These are phyloP conservation scores for Camellia granthamiana DNA, from an alignment of 148 eudicot species.

Conservation along the genomic window DNA sequence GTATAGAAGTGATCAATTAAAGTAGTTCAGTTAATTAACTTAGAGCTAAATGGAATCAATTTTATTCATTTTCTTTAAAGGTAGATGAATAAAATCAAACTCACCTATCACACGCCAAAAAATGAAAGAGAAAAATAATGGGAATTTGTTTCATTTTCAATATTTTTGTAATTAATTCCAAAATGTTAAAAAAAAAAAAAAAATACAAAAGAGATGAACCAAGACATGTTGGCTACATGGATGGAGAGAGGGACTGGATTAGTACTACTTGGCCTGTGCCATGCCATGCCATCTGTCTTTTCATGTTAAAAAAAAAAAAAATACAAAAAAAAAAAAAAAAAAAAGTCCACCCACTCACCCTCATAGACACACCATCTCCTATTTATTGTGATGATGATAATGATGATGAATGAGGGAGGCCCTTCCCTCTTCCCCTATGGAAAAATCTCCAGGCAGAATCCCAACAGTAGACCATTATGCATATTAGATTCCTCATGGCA, in stretches of 20 bases:
- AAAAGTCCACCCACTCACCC: background rate
- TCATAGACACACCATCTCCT: background rate
- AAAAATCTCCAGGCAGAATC: constrained; percentile 28
- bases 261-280: background rate
- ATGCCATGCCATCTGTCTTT: background rate
- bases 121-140: background rate
- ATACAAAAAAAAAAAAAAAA: background rate
- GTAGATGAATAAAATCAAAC: no score
- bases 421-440: background rate
- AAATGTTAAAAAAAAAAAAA: background rate
- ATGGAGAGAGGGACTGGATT: background rate
- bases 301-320: background rate
- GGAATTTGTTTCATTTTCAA: background rate
- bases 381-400: background rate
- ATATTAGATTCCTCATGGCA: constrained; percentile 4
- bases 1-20: no score
- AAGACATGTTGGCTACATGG: background rate
- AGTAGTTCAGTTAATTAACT: no score
- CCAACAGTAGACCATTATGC: constrained; percentile 14
- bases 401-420: background rate
- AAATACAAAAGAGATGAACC: background rate
- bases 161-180: background rate
- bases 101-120: no score
- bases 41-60: no score
- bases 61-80: no score